Evolutionary conservation across 441 rosid genomes (phyloP).

Genomic region (Erodium texanum): DNA sequence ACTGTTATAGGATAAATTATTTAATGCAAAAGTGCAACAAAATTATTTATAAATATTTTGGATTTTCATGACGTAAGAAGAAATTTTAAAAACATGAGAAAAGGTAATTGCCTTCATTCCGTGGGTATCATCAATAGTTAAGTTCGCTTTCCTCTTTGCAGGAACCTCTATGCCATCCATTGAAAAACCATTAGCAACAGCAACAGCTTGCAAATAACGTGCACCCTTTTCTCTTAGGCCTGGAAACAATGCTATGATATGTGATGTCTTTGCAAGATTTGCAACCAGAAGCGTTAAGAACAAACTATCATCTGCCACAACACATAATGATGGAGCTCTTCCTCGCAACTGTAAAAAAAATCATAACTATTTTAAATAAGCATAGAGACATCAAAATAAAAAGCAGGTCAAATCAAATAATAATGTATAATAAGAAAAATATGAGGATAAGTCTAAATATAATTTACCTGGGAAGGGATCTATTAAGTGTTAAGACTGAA

Average conservation of each 20-base stretch:
- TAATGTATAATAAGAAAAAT: neutral
- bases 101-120: slow-evolving; percentile 39
- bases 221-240: slow-evolving; percentile 56
- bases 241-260: slow-evolving; percentile 56
- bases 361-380: neutral
- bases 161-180: slow-evolving; percentile 45
- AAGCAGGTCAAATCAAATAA: neutral
- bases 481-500: neutral
- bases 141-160: slow-evolving; percentile 34
- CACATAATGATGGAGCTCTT: slow-evolving; percentile 46
- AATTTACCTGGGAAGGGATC: neutral
- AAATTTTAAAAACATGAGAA: neutral
- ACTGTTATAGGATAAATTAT: neutral
- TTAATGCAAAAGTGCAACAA: neutral
- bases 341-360: slow-evolving; percentile 51
- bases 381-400: neutral
- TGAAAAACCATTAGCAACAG: slow-evolving; percentile 53
- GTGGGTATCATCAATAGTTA: slow-evolving; percentile 40
- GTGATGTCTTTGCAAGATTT: slow-evolving; percentile 40
- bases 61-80: neutral
- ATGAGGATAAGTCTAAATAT: neutral
- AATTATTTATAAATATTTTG: neutral
- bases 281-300: slow-evolving; percentile 53
- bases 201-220: slow-evolving; percentile 55
- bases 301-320: slow-evolving; percentile 79